Conservation (phyloP, 2,329 filamentous ascomycete species). For the Thelonectria olida region DNA sequence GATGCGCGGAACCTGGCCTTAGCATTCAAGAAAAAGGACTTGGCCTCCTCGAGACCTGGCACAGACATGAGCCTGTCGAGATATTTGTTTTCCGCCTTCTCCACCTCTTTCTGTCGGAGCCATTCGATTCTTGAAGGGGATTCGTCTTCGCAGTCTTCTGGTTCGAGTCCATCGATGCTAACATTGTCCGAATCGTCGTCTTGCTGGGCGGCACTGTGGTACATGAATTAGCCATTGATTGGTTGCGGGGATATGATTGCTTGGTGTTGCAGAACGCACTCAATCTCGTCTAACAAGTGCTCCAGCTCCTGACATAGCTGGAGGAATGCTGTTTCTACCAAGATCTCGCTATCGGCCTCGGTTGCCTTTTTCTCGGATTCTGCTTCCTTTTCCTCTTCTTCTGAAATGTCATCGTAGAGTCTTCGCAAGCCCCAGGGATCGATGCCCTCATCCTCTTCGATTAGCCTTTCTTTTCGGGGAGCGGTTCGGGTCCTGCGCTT, state of each 20-base stretch:
- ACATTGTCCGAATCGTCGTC: conserved; percentile 38
- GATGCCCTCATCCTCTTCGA: conserved; percentile 20
- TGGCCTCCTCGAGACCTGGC: conserved; percentile 70
- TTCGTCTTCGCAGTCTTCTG: conserved; percentile 47
- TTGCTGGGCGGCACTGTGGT: conserved; percentile 25
- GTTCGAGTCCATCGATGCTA: conserved; percentile 41
- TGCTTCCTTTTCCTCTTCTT: conserved; percentile 32
- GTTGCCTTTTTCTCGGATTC: conserved; percentile 3
- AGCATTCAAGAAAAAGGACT: conserved; percentile 60
- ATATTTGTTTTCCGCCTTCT: conserved; percentile 59
- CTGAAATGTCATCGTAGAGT: conserved; percentile 35
- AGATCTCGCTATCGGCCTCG: conserved; percentile 31
- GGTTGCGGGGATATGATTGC: neutral
- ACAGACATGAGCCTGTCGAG: conserved; percentile 70
- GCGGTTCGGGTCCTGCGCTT: conserved; percentile 30
- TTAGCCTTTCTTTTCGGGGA: conserved; percentile 7
- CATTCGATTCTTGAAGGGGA: conserved; percentile 51
- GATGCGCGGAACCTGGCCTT: conserved; percentile 59
- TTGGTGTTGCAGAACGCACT: conserved; percentile 30
- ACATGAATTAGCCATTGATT: conserved; percentile 14
- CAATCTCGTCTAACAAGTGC: conserved; percentile 42
- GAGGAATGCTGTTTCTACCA: conserved; percentile 40
- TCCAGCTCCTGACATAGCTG: conserved; percentile 40
- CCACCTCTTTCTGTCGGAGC: conserved; percentile 53
- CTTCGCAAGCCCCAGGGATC: conserved; percentile 35